Conservation (phyloP, 371 early-diverging fungal species). For the Capillidium rhysosporum region DNA sequence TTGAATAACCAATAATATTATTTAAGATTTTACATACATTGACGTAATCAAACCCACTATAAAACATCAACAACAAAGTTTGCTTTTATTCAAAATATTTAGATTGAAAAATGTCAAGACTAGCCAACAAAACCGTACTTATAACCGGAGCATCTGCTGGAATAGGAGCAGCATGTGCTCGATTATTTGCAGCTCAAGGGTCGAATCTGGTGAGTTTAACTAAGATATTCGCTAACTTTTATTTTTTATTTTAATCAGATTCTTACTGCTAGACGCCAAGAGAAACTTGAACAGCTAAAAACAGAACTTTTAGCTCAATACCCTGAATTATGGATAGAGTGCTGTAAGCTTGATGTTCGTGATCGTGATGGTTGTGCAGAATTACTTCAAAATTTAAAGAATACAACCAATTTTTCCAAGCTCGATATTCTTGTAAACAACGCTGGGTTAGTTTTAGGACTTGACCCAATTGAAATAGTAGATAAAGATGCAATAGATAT, state of each 20-base stretch:
- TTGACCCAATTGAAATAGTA: slow-evolving; percentile 48
- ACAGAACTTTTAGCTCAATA: slow-evolving; percentile 21
- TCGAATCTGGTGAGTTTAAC: slow-evolving; percentile 37
- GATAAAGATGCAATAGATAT: slow-evolving; percentile 41
- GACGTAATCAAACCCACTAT: too few species aligned
- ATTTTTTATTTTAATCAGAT: slow-evolving; percentile 17
- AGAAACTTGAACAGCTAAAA: slow-evolving; percentile 37
- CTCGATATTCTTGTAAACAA: slow-evolving; percentile 67
- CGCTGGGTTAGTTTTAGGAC: slow-evolving; percentile 57
- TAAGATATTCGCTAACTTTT: neutral
- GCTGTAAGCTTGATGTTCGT: slow-evolving; percentile 54
- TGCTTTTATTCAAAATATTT: too few species aligned
- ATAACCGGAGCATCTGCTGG: slow-evolving; percentile 86
- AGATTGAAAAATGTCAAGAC: neutral
- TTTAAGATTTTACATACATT: too few species aligned
- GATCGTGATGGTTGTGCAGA: slow-evolving; percentile 28
- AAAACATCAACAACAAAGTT: too few species aligned
- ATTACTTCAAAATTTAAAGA: slow-evolving; percentile 29
- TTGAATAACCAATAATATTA: too few species aligned
- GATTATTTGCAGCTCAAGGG: slow-evolving; percentile 65
- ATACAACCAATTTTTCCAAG: slow-evolving; percentile 16
- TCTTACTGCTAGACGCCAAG: slow-evolving; percentile 57
- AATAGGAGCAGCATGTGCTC: slow-evolving; percentile 71
- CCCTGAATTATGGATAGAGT: slow-evolving; percentile 32
- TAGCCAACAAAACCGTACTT: slow-evolving; percentile 2